Evolutionary conservation across 192 early-diverging fungal genomes (phyloP).

Genomic region (Podila epicladia): DNA sequence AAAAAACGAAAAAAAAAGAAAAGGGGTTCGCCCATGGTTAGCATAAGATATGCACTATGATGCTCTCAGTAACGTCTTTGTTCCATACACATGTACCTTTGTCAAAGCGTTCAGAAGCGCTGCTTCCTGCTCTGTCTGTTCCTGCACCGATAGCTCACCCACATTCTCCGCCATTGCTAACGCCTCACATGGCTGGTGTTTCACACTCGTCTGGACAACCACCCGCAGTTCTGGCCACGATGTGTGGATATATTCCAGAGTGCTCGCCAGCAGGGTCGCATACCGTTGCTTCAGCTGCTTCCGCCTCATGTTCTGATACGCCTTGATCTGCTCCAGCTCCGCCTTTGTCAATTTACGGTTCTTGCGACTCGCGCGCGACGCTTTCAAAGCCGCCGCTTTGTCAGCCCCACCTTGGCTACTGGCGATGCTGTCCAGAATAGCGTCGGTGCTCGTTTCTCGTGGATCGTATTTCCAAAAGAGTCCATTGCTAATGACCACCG

Average conservation of each 20-base stretch:
- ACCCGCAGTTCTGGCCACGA: conserved; percentile 31
- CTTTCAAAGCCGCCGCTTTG: not conserved
- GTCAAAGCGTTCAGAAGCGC: conserved; percentile 40
- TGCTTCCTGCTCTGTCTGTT: conserved; percentile 30
- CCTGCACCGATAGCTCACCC: not conserved
- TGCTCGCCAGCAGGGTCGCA: conserved; percentile 31
- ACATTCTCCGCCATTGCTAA: not conserved
- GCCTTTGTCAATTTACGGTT: conserved; percentile 20
- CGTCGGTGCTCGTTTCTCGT: conserved; percentile 3
- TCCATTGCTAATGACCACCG: conserved; percentile 35
- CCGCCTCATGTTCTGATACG: conserved; percentile 15
- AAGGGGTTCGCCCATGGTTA: not conserved
- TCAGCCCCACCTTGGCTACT: not conserved
- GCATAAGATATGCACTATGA: not conserved
- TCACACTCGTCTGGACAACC: conserved; percentile 41
- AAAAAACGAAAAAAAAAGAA: not conserved
- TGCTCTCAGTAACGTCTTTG: not conserved
- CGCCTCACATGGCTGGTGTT: conserved; percentile 6
- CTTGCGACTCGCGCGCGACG: not conserved
- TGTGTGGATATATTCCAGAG: conserved; percentile 27
- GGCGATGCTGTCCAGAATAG: not conserved
- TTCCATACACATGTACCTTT: conserved; percentile 14
- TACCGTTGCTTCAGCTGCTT: conserved; percentile 29
- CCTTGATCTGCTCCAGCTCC: conserved; percentile 10
- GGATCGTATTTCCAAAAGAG: conserved; percentile 47